Evolutionary conservation across 352 stramenopile genomes (phyloP).

Genomic region (Globisporangium viniferum): DNA sequence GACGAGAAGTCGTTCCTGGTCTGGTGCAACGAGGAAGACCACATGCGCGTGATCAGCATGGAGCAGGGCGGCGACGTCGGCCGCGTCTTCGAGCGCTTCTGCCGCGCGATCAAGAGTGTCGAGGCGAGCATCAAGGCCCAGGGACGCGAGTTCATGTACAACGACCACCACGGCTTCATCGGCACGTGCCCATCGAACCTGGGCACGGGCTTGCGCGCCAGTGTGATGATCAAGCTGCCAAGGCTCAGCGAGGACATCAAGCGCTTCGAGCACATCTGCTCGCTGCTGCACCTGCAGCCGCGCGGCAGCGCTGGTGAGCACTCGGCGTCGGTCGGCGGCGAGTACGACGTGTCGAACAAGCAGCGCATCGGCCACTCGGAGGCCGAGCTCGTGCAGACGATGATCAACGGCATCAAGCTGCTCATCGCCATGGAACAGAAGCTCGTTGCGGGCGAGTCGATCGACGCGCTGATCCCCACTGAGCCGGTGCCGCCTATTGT

Average conservation of each 20-base stretch:
- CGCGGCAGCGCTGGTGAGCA: conserved; percentile 80
- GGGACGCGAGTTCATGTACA: conserved; percentile 73
- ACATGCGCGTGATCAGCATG: conserved; percentile 85
- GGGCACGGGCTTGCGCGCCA: conserved; percentile 84
- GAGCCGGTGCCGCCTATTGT: conserved; percentile 44
- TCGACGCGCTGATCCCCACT: conserved; percentile 69
- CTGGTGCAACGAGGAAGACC: conserved; percentile 86
- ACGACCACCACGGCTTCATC: conserved; percentile 80
- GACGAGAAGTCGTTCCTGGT: conserved; percentile 79
- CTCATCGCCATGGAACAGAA: conserved; percentile 90
- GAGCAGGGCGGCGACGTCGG: conserved; percentile 74
- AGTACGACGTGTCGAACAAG: conserved; percentile 89
- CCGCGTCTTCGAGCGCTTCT: conserved; percentile 75
- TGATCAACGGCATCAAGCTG: conserved; percentile 85
- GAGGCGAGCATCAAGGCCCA: conserved; percentile 70
- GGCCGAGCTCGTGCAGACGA: conserved; percentile 85
- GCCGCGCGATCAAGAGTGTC: conserved; percentile 71
- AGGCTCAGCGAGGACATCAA: conserved; percentile 82
- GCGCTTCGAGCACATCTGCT: conserved; percentile 78
- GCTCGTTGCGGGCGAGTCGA: conserved; percentile 56
- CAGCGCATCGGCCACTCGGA: conserved; percentile 88
- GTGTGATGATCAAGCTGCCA: conserved; percentile 87
- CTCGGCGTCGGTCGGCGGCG: conserved; percentile 83
- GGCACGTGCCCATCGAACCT: conserved; percentile 89
- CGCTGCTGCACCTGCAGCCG: conserved; percentile 77